Evolutionary conservation across 129 eudicot species (phyloP), one percentile per base, ranked within the genome.

Genomic region (Cynara cardunculus): DNA sequence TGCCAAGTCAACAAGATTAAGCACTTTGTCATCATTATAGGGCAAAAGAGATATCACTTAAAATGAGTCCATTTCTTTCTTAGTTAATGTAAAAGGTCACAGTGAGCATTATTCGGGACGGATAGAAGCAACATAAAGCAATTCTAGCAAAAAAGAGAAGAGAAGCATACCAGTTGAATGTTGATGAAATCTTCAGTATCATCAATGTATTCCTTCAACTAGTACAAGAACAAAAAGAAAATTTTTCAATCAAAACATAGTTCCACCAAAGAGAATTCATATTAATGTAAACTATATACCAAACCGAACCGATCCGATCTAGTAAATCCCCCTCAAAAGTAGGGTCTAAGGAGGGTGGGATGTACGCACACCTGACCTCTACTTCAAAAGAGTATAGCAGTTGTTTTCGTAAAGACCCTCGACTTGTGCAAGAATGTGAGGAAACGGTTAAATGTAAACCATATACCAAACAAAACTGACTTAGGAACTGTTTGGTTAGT

Each of bases 131-230:
- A 7, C 16, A 64, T 64, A 64, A 64, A 64, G 27, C 27, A 24
- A 24, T 64, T 64, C 5, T 2, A 3, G 26, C 16, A 19, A 19
- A 64, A 64, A 64, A 19, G 3, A 6, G 11, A 35, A 12, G 56
- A 28, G 27, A 72, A 62, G 56, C 88, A 80, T 90, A 96, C 99
- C 95, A 96, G 89, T 85, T 96, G 93, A 74, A 92, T 96, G 83
- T 96, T 96, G 66, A 96, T 92, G 87, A 92, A 92, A 80, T 89
- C 99, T 87, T 96, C 99, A 0, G 99, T 92, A 84, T 96, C 97
- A 82, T 94, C 98, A 75, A 94, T 94, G 80, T 94, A 94, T 87
- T 96, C 99, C 91, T 96, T 96, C 78, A 96, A 86, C 99, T 96
- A 93, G 81, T 73, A 81, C 44, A 13, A 22, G 16, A 69, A 22